A percentile compares a stretch with the other conserved stretches of the same genome.
phyloP scores from a whole-genome alignment of 768 basidiomycete genomes.

The Cyathus striatus region DNA sequence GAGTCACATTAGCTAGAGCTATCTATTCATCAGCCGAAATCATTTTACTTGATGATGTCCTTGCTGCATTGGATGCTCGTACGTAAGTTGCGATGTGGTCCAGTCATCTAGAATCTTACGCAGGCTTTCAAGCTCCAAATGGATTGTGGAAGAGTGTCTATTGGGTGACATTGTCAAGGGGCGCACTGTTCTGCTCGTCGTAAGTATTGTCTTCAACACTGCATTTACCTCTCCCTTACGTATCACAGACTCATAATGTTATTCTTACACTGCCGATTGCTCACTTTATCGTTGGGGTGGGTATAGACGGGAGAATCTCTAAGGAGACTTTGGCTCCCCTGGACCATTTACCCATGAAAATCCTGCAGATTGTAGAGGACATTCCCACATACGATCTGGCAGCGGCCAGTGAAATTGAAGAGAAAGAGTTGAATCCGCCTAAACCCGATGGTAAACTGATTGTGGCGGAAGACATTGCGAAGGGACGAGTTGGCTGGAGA shows the following conservation, averaged over 20 bases:
- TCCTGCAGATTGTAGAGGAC: not conserved
- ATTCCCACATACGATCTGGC: too few species aligned
- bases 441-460: slow-evolving; percentile 45
- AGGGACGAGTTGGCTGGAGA: slow-evolving; percentile 50
- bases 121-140: slow-evolving; percentile 78
- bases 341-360: not conserved
- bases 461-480: slow-evolving; percentile 52
- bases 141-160: slow-evolving; percentile 75
- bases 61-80: slow-evolving; percentile 51
- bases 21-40: slow-evolving; percentile 48
- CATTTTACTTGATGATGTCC: slow-evolving; percentile 68
- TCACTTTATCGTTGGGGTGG: slow-evolving; percentile 49
- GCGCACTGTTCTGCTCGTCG: slow-evolving; percentile 80
- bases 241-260: slow-evolving; percentile 39
- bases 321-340: not conserved
- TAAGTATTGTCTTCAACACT: too few species aligned
- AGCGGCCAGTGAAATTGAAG: not conserved
- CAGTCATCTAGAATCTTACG: too few species aligned
- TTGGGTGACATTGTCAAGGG: slow-evolving; percentile 69
- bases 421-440: too few species aligned
- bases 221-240: too few species aligned
- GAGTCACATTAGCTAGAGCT: slow-evolving; percentile 38
- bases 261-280: slow-evolving; percentile 46
- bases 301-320: slow-evolving; percentile 49
- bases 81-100: slow-evolving; percentile 14